phyloP scores from a whole-genome alignment of 129 eudicot genomes.

The Erigeron canadensis region DNA sequence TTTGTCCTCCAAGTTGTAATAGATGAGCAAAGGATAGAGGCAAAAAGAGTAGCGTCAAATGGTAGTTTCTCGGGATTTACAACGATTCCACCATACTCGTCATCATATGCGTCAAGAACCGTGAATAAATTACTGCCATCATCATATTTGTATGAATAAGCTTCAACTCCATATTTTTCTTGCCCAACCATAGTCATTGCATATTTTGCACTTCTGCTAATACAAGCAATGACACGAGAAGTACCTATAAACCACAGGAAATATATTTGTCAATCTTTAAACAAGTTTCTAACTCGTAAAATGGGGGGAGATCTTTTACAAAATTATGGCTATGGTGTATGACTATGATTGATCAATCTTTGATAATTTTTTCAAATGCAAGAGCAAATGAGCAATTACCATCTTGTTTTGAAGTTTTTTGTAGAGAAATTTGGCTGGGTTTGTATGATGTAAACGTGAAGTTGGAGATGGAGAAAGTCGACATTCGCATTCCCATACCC shows the following conservation, averaged over 20 bases:
- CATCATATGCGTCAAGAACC: slow-evolving; percentile 70
- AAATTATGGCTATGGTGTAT: too few species aligned
- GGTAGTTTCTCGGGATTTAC: slow-evolving; percentile 68
- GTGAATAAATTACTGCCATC: slow-evolving; percentile 33
- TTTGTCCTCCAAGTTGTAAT: slow-evolving; percentile 60
- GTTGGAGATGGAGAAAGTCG: slow-evolving; percentile 39
- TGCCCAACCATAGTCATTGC: slow-evolving; percentile 30
- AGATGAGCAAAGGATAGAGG: slow-evolving; percentile 62
- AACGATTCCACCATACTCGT: slow-evolving; percentile 78
- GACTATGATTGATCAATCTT: too few species aligned
- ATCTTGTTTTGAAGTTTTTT: not conserved
- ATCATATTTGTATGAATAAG: slow-evolving; percentile 39
- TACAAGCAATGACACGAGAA: slow-evolving; percentile 33
- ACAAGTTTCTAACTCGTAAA: not conserved
- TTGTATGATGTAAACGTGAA: too few species aligned
- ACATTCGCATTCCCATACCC: slow-evolving; percentile 9
- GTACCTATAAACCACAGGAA: not conserved
- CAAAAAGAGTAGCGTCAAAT: slow-evolving; percentile 50
- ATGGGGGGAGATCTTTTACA: not conserved
- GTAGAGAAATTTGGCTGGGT: too few species aligned
- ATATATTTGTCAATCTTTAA: not conserved
- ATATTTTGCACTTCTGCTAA: slow-evolving; percentile 25
- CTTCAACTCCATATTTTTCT: slow-evolving; percentile 38
- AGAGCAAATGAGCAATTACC: not conserved
- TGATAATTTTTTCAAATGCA: not conserved